Evolutionary conservation across 441 rosid species (phyloP).

Genomic region (Kokia cookei): DNA sequence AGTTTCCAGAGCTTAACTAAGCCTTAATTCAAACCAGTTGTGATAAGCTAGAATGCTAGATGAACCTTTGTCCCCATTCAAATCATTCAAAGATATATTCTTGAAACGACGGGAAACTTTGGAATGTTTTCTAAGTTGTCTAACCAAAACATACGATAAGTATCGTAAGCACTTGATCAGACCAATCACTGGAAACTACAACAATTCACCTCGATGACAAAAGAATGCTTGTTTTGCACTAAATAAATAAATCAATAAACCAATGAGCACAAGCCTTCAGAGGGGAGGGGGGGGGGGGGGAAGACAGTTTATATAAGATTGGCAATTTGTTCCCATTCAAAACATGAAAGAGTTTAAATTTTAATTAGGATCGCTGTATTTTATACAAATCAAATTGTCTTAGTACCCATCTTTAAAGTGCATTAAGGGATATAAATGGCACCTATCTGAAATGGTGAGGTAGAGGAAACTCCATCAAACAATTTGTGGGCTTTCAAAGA

Average conservation of each 20-base stretch:
- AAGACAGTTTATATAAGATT: background rate
- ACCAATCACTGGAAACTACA: background rate
- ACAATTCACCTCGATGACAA: background rate
- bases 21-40: background rate
- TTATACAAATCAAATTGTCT: slow-evolving; percentile 1
- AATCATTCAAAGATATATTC: background rate
- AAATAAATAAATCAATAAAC: background rate
- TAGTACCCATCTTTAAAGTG: background rate
- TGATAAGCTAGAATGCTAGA: background rate
- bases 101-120: background rate
- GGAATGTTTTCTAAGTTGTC: background rate
- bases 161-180: background rate
- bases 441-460: slow-evolving; percentile 12
- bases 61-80: background rate
- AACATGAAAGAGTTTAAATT: background rate
- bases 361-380: background rate
- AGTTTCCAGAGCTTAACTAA: background rate
- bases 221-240: background rate
- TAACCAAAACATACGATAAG: background rate
- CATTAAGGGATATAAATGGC: slow-evolving; percentile 12
- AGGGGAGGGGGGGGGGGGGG: background rate
- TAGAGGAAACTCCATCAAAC: slow-evolving; percentile 12
- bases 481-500: slow-evolving; percentile 11
- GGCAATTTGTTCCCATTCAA: background rate
- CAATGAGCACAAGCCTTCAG: background rate